Percentiles rank a stretch among this genome's conserved stretches.
Evolutionary conservation across 441 rosid genomes (phyloP).

Genomic region (Pelargonium myrrhifolium): DNA sequence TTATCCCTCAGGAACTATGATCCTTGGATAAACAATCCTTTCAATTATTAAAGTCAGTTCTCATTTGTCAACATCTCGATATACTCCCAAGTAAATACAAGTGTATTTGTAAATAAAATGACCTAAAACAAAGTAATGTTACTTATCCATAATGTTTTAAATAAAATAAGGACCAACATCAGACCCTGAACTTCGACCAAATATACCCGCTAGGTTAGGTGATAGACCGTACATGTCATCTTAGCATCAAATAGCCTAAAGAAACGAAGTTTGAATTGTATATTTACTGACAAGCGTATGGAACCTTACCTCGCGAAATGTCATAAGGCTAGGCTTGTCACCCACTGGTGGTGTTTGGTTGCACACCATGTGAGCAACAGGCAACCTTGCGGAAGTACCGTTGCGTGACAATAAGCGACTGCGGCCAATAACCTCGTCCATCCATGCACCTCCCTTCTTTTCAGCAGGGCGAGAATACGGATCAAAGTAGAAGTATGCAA

Average conservation of each 20-base stretch:
- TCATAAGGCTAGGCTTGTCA: conserved; percentile 92
- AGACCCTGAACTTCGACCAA: neutral
- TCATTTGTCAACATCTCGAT: no score
- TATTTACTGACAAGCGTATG: conserved; percentile 4
- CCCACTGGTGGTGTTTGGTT: conserved; percentile 97
- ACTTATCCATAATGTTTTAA: neutral
- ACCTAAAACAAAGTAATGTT: no score
- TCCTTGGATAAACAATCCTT: no score
- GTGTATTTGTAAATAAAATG: no score
- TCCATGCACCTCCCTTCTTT: conserved; percentile 90
- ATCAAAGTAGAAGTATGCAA: conserved; percentile 88
- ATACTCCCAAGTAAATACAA: no score
- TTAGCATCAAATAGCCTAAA: conserved; percentile 13
- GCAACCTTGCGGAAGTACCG: conserved; percentile 61
- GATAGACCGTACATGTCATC: neutral
- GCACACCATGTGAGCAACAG: conserved; percentile 94
- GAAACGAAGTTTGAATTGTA: neutral
- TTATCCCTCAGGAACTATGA: no score
- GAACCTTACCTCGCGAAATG: conserved; percentile 69
- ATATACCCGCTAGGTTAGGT: neutral
- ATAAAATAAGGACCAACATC: neutral
- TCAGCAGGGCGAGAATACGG: conserved; percentile 94
- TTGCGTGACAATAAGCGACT: conserved; percentile 67
- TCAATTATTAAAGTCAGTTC: no score
- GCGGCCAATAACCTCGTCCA: conserved; percentile 78